Evolutionary conservation across 495 filamentous ascomycete genomes (phyloP).

Genomic region (Tetracladium marchalianum): DNA sequence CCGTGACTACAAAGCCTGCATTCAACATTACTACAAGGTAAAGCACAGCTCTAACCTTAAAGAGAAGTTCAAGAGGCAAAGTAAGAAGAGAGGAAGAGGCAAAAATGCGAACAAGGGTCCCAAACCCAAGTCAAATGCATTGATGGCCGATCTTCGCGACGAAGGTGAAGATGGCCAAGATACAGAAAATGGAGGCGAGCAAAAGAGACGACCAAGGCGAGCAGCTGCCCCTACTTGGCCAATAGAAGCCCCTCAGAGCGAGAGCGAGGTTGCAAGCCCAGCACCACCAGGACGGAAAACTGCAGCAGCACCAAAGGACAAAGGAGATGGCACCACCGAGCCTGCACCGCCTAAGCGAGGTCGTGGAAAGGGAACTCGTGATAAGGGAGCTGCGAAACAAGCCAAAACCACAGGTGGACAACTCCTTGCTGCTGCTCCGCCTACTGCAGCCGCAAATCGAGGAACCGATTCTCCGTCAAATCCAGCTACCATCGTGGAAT

Average conservation of each 20-base stretch:
- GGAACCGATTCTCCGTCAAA: constrained; percentile 9
- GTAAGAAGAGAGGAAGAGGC: constrained; percentile 49
- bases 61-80: constrained; percentile 66
- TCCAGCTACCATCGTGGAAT: background rate
- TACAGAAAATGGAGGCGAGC: constrained; percentile 35
- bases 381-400: constrained; percentile 20
- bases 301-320: constrained; percentile 15
- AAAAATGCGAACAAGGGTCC: constrained; percentile 23
- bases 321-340: constrained; percentile 14
- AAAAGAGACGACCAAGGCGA: constrained; percentile 40
- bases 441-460: constrained; percentile 1
- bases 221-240: constrained; percentile 43
- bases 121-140: constrained; percentile 62
- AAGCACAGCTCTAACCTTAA: constrained; percentile 84
- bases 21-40: constrained; percentile 91
- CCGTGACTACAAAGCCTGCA: constrained; percentile 75
- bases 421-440: constrained; percentile 21
- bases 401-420: constrained; percentile 22
- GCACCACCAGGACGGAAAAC: constrained; percentile 17
- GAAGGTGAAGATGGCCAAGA: constrained; percentile 44
- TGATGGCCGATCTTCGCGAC: constrained; percentile 61
- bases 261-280: constrained; percentile 45
- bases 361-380: constrained; percentile 16
- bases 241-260: constrained; percentile 35
- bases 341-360: constrained; percentile 19